A percentile compares a stretch with the other conserved stretches of the same genome.
These are phyloP conservation scores for Sanghuangporus weigelae DNA, from an alignment of 1,284 basidiomycete genomes.

Conservation along the genomic window DNA sequence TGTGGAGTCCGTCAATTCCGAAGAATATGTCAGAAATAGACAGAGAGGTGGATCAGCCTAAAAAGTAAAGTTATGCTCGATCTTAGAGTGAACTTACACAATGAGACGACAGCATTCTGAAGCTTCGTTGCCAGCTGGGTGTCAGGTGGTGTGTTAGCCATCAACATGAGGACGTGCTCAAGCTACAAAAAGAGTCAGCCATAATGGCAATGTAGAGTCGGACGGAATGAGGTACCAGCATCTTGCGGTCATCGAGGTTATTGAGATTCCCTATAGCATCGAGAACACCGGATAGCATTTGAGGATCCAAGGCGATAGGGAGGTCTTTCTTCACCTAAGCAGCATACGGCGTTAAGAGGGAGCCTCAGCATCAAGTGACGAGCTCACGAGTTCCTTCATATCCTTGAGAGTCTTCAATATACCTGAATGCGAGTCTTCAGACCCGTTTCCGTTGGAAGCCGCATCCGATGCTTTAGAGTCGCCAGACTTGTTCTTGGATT, in stretches of 20 bases:
- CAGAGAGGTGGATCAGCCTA: background rate
- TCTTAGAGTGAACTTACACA: slow-evolving; percentile 37
- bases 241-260: slow-evolving; percentile 60
- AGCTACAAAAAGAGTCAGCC: slow-evolving; percentile 44
- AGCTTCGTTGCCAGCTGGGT: slow-evolving; percentile 36
- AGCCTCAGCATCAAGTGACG: background rate
- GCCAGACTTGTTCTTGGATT: background rate
- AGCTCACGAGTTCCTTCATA: slow-evolving; percentile 9
- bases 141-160: slow-evolving; percentile 54
- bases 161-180: slow-evolving; percentile 57
- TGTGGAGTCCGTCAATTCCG: slow-evolving; percentile 23
- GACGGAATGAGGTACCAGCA: slow-evolving; percentile 33
- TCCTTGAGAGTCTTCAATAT: slow-evolving; percentile 14
- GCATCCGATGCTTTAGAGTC: background rate
- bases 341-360: background rate
- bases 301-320: slow-evolving; percentile 32
- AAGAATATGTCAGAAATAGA: background rate
- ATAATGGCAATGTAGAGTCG: background rate
- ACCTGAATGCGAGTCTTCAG: slow-evolving; percentile 1
- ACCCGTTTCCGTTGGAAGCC: background rate
- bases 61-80: background rate
- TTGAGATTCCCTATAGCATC: slow-evolving; percentile 54
- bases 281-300: slow-evolving; percentile 43
- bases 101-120: slow-evolving; percentile 50
- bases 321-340: slow-evolving; percentile 40